These are phyloP conservation scores for Karstenula rhodostoma DNA, from an alignment of 2,329 filamentous ascomycete species.

Conservation along the genomic window DNA sequence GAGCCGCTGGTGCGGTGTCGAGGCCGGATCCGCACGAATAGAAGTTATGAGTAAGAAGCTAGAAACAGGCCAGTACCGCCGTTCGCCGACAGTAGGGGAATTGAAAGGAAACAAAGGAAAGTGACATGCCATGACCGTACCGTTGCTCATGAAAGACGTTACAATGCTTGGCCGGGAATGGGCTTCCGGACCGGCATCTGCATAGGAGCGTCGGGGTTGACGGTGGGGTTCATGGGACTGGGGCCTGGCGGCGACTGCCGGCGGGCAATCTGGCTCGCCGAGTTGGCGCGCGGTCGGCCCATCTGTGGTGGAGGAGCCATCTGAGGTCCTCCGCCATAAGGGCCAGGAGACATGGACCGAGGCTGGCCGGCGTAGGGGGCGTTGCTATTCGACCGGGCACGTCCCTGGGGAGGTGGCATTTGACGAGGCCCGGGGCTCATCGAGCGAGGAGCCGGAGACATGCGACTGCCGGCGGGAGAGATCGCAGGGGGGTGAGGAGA, in stretches of 20 bases:
- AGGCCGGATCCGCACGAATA: constrained; percentile 15
- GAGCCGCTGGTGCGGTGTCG: background rate
- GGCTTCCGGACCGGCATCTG: constrained; percentile 55
- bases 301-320: constrained; percentile 42
- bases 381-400: constrained; percentile 49
- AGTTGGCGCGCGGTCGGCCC: constrained; percentile 49
- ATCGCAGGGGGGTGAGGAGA: constrained; percentile 58
- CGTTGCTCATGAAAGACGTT: constrained; percentile 35
- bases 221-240: constrained; percentile 49
- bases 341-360: constrained; percentile 51
- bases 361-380: constrained; percentile 45
- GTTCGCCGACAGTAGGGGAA: background rate
- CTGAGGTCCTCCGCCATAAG: constrained; percentile 47
- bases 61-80: constrained; percentile 2
- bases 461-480: constrained; percentile 50
- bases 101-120: background rate
- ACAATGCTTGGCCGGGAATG: constrained; percentile 57
- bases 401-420: constrained; percentile 31
- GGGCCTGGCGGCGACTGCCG: constrained; percentile 43
- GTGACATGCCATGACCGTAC: constrained; percentile 27
- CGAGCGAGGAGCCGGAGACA: constrained; percentile 40
- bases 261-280: constrained; percentile 43
- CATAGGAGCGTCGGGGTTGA: constrained; percentile 5
- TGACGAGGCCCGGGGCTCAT: constrained; percentile 43
- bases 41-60: constrained; percentile 9